Evolutionary conservation across 2,329 filamentous ascomycete genomes (phyloP), one percentile per base, ranked within the genome.

Genomic region (Phaeosphaeriaceae sp.): DNA sequence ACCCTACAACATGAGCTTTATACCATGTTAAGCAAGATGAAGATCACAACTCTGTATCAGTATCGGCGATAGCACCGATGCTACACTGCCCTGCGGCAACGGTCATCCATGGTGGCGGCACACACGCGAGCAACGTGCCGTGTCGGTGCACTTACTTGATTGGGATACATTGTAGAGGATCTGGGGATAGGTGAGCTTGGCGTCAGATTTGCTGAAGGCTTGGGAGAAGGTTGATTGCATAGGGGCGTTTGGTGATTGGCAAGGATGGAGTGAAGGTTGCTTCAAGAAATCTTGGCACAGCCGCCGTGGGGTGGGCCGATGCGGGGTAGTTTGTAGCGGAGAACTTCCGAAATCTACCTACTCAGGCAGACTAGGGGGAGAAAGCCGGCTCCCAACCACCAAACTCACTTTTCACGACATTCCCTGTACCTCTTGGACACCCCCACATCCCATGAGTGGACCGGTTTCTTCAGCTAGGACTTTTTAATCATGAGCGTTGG

Each of bases 131-230:
- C 50, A 35, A 45, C 48, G 29, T 42, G 29, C 39, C 39, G 39
- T 29, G 37, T 32, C 43, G 40, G 32, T 46, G n/a, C 9, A 58
- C 43, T 46, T 61, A 48, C 58, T 61, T 8, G 34, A 48, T 57
- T 48, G 17, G 54, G 60, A 44, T 34, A 46, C 39, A 51, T 49
- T 47, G 40, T 26, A 56, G 47, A 44, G 56, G 58, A 58, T 54
- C 59, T 48, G 50, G 59, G 54, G 50, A 41, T 48, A 34, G 42
- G 45, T 20, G n/a, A 34, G 37, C 60, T 65, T 64, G 59, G 60
- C 59, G 32, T 36, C 20, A 23, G 35, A 54, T 58, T 50, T 46
- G 54, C 44, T 51, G 37, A 56, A 57, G 51, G 33, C 60, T 63
- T 59, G 54, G 53, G 48, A 50, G 45, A 17, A 39, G 40, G 43